Base-by-base conservation (phyloP, 176 grass and related monocot species). In the Bromus sterilis region DNA sequence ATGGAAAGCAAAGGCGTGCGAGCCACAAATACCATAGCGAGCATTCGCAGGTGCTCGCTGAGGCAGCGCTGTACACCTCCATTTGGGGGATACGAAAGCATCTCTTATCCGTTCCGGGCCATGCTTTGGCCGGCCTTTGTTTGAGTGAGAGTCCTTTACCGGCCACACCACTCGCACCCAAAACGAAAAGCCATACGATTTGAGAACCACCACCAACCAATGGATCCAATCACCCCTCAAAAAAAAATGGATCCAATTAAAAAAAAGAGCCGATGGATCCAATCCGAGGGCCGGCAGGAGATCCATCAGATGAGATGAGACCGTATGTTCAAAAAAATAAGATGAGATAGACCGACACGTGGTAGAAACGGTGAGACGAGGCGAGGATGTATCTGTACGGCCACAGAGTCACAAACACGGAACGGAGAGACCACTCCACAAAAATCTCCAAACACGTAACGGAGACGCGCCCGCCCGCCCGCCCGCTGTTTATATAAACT, bases 271-370 rank as follows among this genome's bases (percentile, higher is more conserved):
- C n/a, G n/a, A n/a, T n/a, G n/a, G n/a, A n/a, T n/a, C n/a, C 53
- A 4, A 88, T 84, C 58, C 75, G 21, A 58, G 75, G 81, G 75
- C 86, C 25, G 66, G 42, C 20, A 18, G 18, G 31, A 30, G 55
- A 26, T 76, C 30, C 12, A 61, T 76, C 49, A 59, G 4, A 9
- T 29, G 39, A 26, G 21, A 25, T 14, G 59, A n/a, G 41, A 36
- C 15, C 23, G n/a, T n/a, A n/a, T n/a, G n/a, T n/a, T n/a, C n/a
- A n/a, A n/a, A n/a, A n/a, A n/a, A n/a, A n/a, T n/a, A n/a, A n/a
- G n/a, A n/a, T n/a, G 60, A 32, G 11, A 39, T 31, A 18, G 24
- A 39, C 24, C 7, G 36, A 41, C 74, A 11, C 74, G 86, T 73
- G 80, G 83, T 42, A 56, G 37, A 63, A 63, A 55, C 23, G 65